Conservation (phyloP, 164 flowering plant genomes). For the Platanus orientalis region DNA sequence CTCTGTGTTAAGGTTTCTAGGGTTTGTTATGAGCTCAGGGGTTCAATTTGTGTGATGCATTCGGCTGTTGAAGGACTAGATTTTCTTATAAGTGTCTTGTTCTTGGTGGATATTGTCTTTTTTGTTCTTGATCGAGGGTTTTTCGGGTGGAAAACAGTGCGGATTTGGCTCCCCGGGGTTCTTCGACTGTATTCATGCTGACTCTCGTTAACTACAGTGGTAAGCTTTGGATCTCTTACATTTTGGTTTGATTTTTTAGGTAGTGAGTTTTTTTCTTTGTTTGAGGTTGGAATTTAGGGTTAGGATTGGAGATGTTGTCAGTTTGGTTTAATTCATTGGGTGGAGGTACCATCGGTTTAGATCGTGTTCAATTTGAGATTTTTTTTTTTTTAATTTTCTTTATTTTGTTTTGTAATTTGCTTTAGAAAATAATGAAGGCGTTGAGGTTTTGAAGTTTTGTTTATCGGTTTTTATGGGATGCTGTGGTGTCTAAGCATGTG, state of each 20-base stretch:
- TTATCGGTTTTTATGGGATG: background rate
- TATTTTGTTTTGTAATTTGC: background rate
- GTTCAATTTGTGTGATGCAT: constrained; percentile 35
- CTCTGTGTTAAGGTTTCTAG: no score
- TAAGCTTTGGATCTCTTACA: constrained; percentile 8
- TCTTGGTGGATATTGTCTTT: background rate
- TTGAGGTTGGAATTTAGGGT: background rate
- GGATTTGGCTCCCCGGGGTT: constrained; percentile 6
- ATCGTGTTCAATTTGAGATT: background rate
- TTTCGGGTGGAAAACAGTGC: background rate
- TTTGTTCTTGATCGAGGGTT: constrained; percentile 14
- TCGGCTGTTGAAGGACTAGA: background rate
- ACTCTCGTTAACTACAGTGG: constrained; percentile 30
- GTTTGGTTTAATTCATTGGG: background rate
- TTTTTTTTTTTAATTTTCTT: no score
- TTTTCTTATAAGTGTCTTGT: background rate
- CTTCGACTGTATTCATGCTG: constrained; percentile 22
- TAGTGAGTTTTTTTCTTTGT: constrained; percentile 1
- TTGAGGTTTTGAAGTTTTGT: no score
- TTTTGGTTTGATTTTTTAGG: background rate
- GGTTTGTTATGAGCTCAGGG: no score
- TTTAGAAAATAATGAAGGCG: background rate
- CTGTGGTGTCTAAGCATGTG: no score
- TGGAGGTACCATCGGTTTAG: no score
- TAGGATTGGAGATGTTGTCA: background rate